Conservation (phyloP, 805 yeast species). For the Ogataea chonburiensis region DNA sequence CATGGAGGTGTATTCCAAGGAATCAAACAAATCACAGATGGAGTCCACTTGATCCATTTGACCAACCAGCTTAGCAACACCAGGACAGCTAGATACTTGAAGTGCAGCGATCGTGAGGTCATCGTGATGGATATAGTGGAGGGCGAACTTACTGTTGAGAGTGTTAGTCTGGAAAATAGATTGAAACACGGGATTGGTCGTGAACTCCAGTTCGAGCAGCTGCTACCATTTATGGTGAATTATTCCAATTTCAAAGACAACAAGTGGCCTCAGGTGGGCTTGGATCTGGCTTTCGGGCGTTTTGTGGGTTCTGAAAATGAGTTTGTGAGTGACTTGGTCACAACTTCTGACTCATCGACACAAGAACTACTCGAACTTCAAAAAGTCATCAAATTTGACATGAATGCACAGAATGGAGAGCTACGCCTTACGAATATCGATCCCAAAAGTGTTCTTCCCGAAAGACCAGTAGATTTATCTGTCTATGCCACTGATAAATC, state of each 20-base stretch:
- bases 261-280: constrained; percentile 29
- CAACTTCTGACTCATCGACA: constrained; percentile 48
- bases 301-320: constrained; percentile 15
- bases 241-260: constrained; percentile 26
- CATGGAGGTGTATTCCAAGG: constrained; percentile 36
- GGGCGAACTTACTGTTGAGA: constrained; percentile 16
- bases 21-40: constrained; percentile 48
- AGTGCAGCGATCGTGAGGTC: constrained; percentile 33
- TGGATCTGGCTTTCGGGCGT: constrained; percentile 3
- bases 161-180: constrained; percentile 10
- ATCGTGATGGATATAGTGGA: constrained; percentile 19
- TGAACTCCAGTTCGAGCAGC: constrained; percentile 1
- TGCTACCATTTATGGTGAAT: constrained; percentile 24
- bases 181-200: constrained; percentile 3
- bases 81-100: constrained; percentile 40
- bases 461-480: constrained; percentile 42
- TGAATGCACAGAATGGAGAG: constrained; percentile 32
- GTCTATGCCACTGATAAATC: constrained; percentile 57
- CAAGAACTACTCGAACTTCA: constrained; percentile 46
- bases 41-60: constrained; percentile 56
- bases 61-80: constrained; percentile 38
- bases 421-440: constrained; percentile 44
- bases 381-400: constrained; percentile 33
- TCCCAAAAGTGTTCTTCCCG: constrained; percentile 35
- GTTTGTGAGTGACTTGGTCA: constrained; percentile 29